Evolutionary conservation across 202 grass and related monocot species (phyloP).

Genomic region (Elaeis oleifera): DNA sequence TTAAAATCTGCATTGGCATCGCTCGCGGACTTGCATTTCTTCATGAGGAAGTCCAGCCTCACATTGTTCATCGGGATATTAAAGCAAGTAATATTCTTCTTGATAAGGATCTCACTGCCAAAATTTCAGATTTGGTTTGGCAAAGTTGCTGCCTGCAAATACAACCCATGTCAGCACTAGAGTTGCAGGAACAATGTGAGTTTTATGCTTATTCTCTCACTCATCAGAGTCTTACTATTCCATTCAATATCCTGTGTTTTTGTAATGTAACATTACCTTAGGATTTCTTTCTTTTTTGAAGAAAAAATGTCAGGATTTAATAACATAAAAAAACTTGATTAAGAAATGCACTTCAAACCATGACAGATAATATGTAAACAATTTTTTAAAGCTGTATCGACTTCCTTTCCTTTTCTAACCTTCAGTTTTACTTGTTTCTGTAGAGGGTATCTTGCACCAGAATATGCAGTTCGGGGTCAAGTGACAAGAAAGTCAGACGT

Average conservation of each 20-base stretch:
- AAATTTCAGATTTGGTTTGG: constrained; percentile 92
- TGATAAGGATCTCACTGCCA: constrained; percentile 67
- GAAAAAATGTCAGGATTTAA: no score
- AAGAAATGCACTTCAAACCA: no score
- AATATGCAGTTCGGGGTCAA: constrained; percentile 89
- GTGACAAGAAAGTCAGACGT: constrained; percentile 95
- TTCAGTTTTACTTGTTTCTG: constrained; percentile 18
- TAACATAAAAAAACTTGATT: no score
- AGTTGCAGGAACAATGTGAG: constrained; percentile 93
- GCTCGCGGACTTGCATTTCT: constrained; percentile 79
- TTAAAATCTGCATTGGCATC: constrained; percentile 68
- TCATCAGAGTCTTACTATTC: no score
- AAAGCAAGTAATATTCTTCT: constrained; percentile 98
- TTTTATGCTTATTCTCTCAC: not conserved
- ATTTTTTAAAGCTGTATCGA: no score
- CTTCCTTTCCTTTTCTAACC: not conserved
- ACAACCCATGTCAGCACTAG: constrained; percentile 88
- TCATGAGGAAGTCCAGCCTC: constrained; percentile 71
- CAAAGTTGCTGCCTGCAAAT: constrained; percentile 74
- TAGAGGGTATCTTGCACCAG: constrained; percentile 86
- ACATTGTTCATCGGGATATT: constrained; percentile 86
- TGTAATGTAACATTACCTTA: no score
- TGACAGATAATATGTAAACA: no score
- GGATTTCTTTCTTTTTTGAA: no score
- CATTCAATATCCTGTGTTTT: no score